A percentile compares a stretch with the other conserved stretches of the same genome.
These are phyloP conservation scores for Neonectria sp. DNA, from an alignment of 2,329 filamentous ascomycete species.

Conservation along the genomic window DNA sequence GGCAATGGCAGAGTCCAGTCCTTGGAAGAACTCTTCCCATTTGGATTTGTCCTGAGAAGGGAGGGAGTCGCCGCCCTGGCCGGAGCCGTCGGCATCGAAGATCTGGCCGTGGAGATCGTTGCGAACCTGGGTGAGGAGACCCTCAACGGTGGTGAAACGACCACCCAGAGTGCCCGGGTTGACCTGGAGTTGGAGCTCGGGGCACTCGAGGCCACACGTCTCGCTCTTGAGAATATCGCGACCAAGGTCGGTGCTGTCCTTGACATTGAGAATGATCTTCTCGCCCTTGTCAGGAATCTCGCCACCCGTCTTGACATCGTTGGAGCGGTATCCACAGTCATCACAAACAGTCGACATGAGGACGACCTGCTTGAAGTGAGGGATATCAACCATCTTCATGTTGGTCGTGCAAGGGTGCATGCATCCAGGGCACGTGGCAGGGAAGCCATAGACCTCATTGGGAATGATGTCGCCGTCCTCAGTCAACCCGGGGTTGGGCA, in stretches of 20 bases:
- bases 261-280: slow-evolving; percentile 84
- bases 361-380: slow-evolving; percentile 97
- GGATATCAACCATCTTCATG: slow-evolving; percentile 99
- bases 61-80: slow-evolving; percentile 84
- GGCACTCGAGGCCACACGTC: slow-evolving; percentile 88
- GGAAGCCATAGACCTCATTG: slow-evolving; percentile 94
- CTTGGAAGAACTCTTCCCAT: slow-evolving; percentile 87
- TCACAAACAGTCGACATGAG: slow-evolving; percentile 96
- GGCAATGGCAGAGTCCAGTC: slow-evolving; percentile 82
- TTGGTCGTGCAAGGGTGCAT: slow-evolving; percentile 88
- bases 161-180: slow-evolving; percentile 96
- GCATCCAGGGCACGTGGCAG: slow-evolving; percentile 92
- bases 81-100: slow-evolving; percentile 78
- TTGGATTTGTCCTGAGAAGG: slow-evolving; percentile 72
- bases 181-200: slow-evolving; percentile 88
- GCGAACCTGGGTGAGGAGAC: slow-evolving; percentile 91
- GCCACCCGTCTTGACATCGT: slow-evolving; percentile 98
- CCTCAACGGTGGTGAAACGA: slow-evolving; percentile 97
- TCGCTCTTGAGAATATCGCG: slow-evolving; percentile 98
- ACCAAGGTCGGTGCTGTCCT: slow-evolving; percentile 80
- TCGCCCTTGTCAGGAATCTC: slow-evolving; percentile 90
- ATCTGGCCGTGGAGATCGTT: slow-evolving; percentile 91
- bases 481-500: slow-evolving; percentile 65
- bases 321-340: slow-evolving; percentile 92
- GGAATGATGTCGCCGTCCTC: slow-evolving; percentile 87